Conservation (phyloP, 2,329 filamentous ascomycete species). For the Periconia sp. region DNA sequence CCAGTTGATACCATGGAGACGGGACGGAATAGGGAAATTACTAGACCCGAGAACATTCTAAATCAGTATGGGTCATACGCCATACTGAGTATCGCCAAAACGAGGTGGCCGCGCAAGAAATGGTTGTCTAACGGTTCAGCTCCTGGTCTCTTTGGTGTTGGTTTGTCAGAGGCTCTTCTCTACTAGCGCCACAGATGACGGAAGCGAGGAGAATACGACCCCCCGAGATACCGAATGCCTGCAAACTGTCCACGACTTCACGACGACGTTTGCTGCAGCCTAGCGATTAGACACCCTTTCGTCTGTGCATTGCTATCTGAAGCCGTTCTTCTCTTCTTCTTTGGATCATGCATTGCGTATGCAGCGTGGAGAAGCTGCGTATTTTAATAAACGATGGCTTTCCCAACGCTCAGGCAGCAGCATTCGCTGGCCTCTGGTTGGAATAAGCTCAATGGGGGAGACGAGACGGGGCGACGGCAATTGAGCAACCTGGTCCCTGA, state of each 20-base stretch:
- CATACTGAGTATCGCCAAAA: conserved; percentile 12
- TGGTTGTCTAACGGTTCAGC: not conserved
- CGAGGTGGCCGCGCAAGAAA: not conserved
- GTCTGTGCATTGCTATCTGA: not conserved
- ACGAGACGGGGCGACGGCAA: conserved; percentile 13
- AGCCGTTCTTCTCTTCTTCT: conserved; percentile 2
- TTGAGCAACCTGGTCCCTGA: not conserved
- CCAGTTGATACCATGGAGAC: conserved; percentile 10
- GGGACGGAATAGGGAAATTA: conserved; percentile 6
- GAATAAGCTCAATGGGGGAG: conserved; percentile 18
- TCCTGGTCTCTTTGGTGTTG: not conserved
- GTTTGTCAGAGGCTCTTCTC: not conserved
- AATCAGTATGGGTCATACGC: conserved; percentile 23
- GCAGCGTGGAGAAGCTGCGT: conserved; percentile 11
- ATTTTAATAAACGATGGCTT: conserved; percentile 7
- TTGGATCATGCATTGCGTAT: conserved; percentile 11
- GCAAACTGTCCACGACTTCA: not conserved
- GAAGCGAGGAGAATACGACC: not conserved
- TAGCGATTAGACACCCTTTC: not conserved
- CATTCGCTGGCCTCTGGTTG: conserved; percentile 29
- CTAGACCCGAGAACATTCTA: conserved; percentile 25
- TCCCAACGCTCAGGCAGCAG: conserved; percentile 34
- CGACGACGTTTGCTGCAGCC: not conserved
- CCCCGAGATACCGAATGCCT: not conserved
- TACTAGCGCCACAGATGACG: not conserved